Conservation (phyloP, 2,329 filamentous ascomycete species). For the Alternaria sp. region DNA sequence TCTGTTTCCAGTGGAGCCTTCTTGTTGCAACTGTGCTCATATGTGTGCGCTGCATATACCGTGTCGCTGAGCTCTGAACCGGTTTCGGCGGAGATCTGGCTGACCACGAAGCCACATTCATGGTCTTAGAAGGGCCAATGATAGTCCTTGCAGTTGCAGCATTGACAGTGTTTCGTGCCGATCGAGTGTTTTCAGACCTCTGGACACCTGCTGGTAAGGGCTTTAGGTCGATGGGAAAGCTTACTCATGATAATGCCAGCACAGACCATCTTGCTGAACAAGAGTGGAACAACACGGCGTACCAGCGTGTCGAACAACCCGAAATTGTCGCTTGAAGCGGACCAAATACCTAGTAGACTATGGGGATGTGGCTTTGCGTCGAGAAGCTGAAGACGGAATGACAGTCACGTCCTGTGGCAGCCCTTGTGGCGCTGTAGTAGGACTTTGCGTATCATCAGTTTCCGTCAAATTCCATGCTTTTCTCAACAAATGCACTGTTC, state of each 20-base stretch:
- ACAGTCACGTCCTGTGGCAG: not conserved
- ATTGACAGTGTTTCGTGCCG: conserved; percentile 56
- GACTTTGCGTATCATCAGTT: not conserved
- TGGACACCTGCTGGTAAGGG: conserved; percentile 26
- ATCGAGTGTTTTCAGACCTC: conserved; percentile 27
- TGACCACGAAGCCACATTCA: conserved; percentile 56
- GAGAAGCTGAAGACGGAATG: no score
- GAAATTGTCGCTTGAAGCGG: not conserved
- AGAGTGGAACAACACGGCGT: conserved; percentile 20
- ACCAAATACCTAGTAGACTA: not conserved
- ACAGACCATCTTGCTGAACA: conserved; percentile 15
- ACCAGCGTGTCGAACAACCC: conserved; percentile 15
- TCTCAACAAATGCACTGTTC: not conserved
- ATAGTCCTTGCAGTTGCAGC: conserved; percentile 54
- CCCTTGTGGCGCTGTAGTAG: not conserved
- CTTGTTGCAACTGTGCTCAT: conserved; percentile 52
- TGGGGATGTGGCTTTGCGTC: not conserved
- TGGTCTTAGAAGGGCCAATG: conserved; percentile 61
- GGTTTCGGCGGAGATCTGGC: conserved; percentile 54
- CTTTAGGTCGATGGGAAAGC: conserved; percentile 17
- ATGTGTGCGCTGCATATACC: conserved; percentile 55
- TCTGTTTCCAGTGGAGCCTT: conserved; percentile 41
- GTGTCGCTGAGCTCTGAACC: conserved; percentile 55
- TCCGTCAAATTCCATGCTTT: not conserved
- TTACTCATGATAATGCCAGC: conserved; percentile 9